Base-by-base conservation (phyloP, 495 filamentous ascomycete genomes). In the Neurospora sp. region DNA sequence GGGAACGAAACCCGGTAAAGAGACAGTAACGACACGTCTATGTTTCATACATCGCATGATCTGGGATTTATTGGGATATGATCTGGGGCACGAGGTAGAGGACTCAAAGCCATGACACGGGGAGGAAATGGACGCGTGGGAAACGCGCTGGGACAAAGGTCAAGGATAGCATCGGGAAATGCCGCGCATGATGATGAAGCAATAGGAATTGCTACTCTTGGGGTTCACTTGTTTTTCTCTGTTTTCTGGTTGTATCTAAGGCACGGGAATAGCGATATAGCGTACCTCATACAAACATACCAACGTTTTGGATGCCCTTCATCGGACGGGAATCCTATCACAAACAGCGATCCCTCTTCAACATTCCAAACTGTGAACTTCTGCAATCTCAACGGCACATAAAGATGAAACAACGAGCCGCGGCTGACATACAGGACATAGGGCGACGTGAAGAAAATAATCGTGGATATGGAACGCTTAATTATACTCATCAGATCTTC, bases 21-120 rank as follows among this genome's bases (percentile, higher is more conserved):
- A 78, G 74, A 72, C 73, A 79, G 78, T 78, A 79, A 79, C 78
- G 78, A 79, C 53, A 66, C 27, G 53, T 31, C 7, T 66, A 66
- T 6, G 53, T 66, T 66, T 66, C 22, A 35, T 35, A 66, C 14
- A 66, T 66, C 14, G 53, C 53, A 66, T 66, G 53, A 8, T 66
- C 12, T 18, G 53, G 53, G 27, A 18, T 31, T 66, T 66, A 31
- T 66, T 37, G 53, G 53, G 53, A 35, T 66, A 66, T 16, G 53
- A 66, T 18, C 3, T 66, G 53, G 53, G 41, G 53, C 53, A 66
- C 6, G 27, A 35, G 53, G 12, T 66, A 66, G 53, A 66, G 53
- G 53, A 37, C 53, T 66, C 27, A 31, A 16, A 16, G 27, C 14
- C 53, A 66, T 18, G 53, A 1, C 53, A 66, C 35, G 53, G 53